Percentiles rank a stretch among this genome's conserved stretches.
Conservation (phyloP, 495 filamentous ascomycete genomes). For the Annulohypoxylon maeteangense region DNA sequence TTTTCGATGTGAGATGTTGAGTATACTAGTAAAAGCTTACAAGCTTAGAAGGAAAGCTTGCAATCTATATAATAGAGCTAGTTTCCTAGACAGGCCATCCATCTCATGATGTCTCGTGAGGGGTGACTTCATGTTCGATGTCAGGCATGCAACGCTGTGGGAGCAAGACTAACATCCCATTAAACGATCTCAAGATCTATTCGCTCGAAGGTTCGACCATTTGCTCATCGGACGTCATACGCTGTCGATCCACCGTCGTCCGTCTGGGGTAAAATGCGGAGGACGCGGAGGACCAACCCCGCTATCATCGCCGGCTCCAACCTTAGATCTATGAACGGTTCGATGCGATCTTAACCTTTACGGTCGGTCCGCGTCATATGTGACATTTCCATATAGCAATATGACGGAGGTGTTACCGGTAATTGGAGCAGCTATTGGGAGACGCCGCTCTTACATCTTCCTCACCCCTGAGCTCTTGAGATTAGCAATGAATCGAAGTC, state of each 20-base stretch:
- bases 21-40: background rate
- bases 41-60: conserved; percentile 5
- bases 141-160: conserved; percentile 30
- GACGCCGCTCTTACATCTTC: background rate
- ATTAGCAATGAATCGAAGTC: conserved; percentile 8
- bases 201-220: conserved; percentile 39
- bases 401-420: conserved; percentile 28
- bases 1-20: background rate
- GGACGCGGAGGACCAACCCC: conserved; percentile 21
- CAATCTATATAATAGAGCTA: conserved; percentile 33
- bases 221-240: conserved; percentile 41
- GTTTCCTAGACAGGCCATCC: conserved; percentile 9
- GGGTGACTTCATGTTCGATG: conserved; percentile 39
- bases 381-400: conserved; percentile 6
- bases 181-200: conserved; percentile 23
- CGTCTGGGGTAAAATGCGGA: conserved; percentile 43
- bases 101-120: conserved; percentile 38
- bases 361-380: conserved; percentile 27
- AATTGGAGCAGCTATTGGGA: conserved; percentile 3
- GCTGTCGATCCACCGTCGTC: conserved; percentile 40
- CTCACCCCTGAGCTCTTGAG: background rate
- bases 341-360: conserved; percentile 20
- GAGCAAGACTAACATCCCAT: conserved; percentile 35
- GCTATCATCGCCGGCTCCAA: conserved; percentile 22
- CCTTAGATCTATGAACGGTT: conserved; percentile 29